These are phyloP conservation scores for Artomyces pyxidatus DNA, from an alignment of 768 basidiomycete species.

Conservation along the genomic window DNA sequence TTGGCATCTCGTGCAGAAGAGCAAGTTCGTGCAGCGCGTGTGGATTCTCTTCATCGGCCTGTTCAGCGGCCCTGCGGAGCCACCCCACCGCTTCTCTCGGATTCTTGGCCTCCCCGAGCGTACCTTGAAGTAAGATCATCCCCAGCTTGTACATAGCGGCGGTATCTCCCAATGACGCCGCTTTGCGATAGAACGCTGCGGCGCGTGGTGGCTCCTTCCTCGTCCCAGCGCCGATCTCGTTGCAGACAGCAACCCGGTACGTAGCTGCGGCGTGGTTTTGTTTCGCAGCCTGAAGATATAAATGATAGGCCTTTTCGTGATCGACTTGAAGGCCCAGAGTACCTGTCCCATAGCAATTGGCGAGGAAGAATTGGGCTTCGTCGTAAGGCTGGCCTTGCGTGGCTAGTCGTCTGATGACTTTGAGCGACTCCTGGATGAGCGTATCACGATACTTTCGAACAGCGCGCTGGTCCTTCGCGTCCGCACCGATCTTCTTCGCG, in stretches of 20 bases:
- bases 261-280: constrained; percentile 93
- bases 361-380: constrained; percentile 97
- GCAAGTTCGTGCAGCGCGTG: constrained; percentile 97
- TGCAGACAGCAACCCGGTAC: constrained; percentile 97
- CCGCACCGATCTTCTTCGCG: constrained; percentile 79
- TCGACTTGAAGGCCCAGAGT: constrained; percentile 94
- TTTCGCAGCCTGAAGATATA: constrained; percentile 95
- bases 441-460: constrained; percentile 88
- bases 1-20: constrained; percentile 67
- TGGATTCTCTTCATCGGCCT: constrained; percentile 97
- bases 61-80: constrained; percentile 90
- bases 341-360: constrained; percentile 94
- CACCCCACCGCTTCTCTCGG: constrained; percentile 89
- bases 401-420: constrained; percentile 86
- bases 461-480: constrained; percentile 67
- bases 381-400: constrained; percentile 88
- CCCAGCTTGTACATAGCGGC: constrained; percentile 99
- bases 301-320: constrained; percentile 94
- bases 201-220: constrained; percentile 82
- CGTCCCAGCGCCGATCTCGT: constrained; percentile 97
- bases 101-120: constrained; percentile 76
- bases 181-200: constrained; percentile 93
- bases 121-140: constrained; percentile 88
- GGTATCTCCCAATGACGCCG: constrained; percentile 92
- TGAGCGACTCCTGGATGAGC: constrained; percentile 81